Evolutionary conservation across 2,329 filamentous ascomycete species (phyloP), one percentile per base, ranked within the genome.

Genomic region (Pseudomassariella vexata): DNA sequence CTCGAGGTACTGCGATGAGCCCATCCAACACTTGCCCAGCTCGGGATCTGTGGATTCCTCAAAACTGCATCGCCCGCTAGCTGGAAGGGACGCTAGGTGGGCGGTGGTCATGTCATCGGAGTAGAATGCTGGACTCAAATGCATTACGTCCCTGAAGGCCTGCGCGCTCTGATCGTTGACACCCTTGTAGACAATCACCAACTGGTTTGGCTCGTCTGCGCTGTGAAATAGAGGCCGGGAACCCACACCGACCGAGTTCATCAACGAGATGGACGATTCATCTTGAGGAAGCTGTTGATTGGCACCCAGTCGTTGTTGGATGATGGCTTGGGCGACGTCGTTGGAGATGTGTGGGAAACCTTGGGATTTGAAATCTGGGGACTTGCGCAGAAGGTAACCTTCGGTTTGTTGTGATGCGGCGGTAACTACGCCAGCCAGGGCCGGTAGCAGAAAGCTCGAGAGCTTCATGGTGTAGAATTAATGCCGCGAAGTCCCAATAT

Each of bases 181-280:
- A 47, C 78, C 74, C 49, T 80, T 69, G 30, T 82, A 59, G 44
- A 76, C 55, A 31, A 82, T 57, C 17, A 83, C 56, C 23, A 83
- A 64, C 54, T 85, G 77, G 32, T 56, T 62, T 5, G 67, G 63
- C 29, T 56, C 48, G 9, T 56, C 48, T 5, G 47, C 35, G 3
- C 41, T 40, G n/a, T 49, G 56, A 26, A 55, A 57, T 44, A 85
- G 78, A 20, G 85, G 57, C 14, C 64, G 52, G n/a, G n/a, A n/a
- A n/a, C n/a, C n/a, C n/a, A n/a, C n/a, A n/a, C n/a, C n/a, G n/a
- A n/a, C n/a, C n/a, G n/a, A n/a, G n/a, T n/a, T n/a, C n/a, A n/a
- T n/a, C n/a, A n/a, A n/a, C n/a, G n/a, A n/a, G n/a, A n/a, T n/a
- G n/a, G n/a, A n/a, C n/a, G n/a, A n/a, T n/a, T n/a, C n/a, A n/a